Base-by-base conservation (phyloP, 2,329 filamentous ascomycete species). In the Salinomyces thailandicus region DNA sequence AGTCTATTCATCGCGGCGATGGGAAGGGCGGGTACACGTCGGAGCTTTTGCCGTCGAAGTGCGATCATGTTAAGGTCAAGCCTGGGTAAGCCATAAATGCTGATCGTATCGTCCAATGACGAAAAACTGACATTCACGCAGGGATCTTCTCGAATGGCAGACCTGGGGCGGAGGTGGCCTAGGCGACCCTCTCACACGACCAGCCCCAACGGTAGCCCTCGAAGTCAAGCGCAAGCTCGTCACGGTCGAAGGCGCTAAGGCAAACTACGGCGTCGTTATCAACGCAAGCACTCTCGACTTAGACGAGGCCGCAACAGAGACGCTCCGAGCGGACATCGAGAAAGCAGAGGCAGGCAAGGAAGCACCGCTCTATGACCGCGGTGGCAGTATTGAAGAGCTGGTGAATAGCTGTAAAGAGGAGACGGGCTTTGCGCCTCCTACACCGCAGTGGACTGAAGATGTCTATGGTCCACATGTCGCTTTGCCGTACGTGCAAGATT, bases 391-490 rank as follows among this genome's bases (percentile, higher is more conserved):
- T 18, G 43, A 41, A 12, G 47, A 52, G 39, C 36, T 51, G 20
- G 43, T 47, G n/a, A 40, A 38, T 17, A 38, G 29, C 2, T 49
- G 48, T 30, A 46, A 44, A 19, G 42, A 37, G 31, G 49, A 48
- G 33, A 49, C 48, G 14, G 49, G 49, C 14, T 48, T 51, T 17
- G 42, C 46, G 20, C 24, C 41, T 15, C 49, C 48, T 11, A 42
- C 24, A 15, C 45, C 48, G 24, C 48, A 52, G 22, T 51, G 48
- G 49, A 37, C 47, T 12, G 45, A 49, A 22, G 46, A 51, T 27
- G 31, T 52, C 8, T 52, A 52, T 35, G 49, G 46, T 6, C 47
- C 48, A 22, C 48, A 51, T 36, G 41, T 47, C 8, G 49, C 47
- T n/a, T 33, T 50, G 36, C 42, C 41, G 9, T 50, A 51, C 40